A percentile compares a stretch with the other conserved stretches of the same genome.
These are phyloP conservation scores for Xanthoceras sorbifolium DNA, from an alignment of 345 rosid genomes.

Conservation along the genomic window DNA sequence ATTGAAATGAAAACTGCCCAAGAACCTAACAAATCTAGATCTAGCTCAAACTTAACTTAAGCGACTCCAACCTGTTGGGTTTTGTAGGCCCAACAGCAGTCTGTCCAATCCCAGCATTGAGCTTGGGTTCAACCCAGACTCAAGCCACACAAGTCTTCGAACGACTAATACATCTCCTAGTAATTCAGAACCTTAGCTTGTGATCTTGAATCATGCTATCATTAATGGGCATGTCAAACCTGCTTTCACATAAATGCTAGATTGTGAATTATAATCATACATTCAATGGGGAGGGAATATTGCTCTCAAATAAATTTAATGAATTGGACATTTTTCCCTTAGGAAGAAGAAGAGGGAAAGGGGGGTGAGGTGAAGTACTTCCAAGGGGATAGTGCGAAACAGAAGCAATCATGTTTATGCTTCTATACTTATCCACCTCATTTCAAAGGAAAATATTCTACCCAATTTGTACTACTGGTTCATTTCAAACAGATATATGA, in stretches of 20 bases:
- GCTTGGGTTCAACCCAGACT: not conserved
- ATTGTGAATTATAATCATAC: too few relatives aligned
- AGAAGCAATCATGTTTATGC: not conserved
- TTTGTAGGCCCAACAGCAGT: not conserved
- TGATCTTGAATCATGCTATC: not conserved
- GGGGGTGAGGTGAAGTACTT: too few relatives aligned
- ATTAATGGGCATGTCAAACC: not conserved
- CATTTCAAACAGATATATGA: not conserved
- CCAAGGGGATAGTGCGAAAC: not conserved
- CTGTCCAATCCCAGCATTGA: not conserved
- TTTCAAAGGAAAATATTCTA: not conserved
- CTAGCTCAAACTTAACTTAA: not conserved
- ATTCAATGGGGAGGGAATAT: too few relatives aligned
- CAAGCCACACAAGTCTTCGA: not conserved
- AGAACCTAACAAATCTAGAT: not conserved
- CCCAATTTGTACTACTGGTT: not conserved
- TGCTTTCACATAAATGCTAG: not conserved
- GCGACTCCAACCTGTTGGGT: not conserved
- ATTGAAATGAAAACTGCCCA: not conserved
- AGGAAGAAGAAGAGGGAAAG: too few relatives aligned
- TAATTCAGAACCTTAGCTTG: not conserved
- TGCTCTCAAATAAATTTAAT: too few relatives aligned
- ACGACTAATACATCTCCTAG: not conserved
- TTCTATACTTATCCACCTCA: not conserved
- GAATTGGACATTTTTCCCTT: too few relatives aligned